These are phyloP conservation scores for Metarhizium album DNA, from an alignment of 2,329 filamentous ascomycete species.

Conservation along the genomic window DNA sequence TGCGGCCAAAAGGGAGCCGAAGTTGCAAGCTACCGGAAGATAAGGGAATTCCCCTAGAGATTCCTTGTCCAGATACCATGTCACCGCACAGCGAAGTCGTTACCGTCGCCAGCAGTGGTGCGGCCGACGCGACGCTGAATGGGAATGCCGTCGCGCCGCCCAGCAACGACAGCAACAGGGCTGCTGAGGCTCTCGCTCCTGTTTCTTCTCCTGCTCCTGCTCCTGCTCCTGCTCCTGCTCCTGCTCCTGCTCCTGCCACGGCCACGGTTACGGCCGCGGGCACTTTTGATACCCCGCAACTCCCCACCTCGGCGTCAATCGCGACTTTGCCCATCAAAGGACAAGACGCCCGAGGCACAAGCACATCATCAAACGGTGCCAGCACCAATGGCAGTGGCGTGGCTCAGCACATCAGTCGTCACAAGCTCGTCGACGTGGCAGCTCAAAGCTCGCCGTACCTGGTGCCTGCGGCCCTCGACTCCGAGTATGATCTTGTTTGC, in stretches of 20 bases:
- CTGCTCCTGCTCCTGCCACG: neutral
- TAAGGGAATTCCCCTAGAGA: neutral
- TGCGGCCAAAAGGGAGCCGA: neutral
- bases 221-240: neutral
- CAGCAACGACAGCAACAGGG: neutral
- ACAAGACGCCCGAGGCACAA: slow-evolving; percentile 7
- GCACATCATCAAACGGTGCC: neutral
- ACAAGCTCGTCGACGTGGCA: slow-evolving; percentile 13
- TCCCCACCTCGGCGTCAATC: slow-evolving; percentile 8
- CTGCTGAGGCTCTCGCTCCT: neutral
- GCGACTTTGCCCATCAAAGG: slow-evolving; percentile 7
- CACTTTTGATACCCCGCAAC: slow-evolving; percentile 5
- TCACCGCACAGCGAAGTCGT: slow-evolving; percentile 24
- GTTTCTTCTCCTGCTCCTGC: neutral
- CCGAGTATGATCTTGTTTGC: slow-evolving; percentile 76
- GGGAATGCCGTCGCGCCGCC: slow-evolving; percentile 6
- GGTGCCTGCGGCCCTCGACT: slow-evolving; percentile 42
- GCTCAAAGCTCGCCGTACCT: slow-evolving; percentile 23
- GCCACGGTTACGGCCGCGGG: too few species aligned
- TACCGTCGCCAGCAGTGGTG: slow-evolving; percentile 17
- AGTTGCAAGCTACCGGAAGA: neutral
- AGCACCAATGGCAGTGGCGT: slow-evolving; percentile 11
- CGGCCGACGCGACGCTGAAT: slow-evolving; percentile 8
- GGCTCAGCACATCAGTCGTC: slow-evolving; percentile 7
- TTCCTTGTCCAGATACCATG: slow-evolving; percentile 12